These are phyloP conservation scores for Xerocomus spinulosus DNA, from an alignment of 768 basidiomycete genomes.

Conservation along the genomic window DNA sequence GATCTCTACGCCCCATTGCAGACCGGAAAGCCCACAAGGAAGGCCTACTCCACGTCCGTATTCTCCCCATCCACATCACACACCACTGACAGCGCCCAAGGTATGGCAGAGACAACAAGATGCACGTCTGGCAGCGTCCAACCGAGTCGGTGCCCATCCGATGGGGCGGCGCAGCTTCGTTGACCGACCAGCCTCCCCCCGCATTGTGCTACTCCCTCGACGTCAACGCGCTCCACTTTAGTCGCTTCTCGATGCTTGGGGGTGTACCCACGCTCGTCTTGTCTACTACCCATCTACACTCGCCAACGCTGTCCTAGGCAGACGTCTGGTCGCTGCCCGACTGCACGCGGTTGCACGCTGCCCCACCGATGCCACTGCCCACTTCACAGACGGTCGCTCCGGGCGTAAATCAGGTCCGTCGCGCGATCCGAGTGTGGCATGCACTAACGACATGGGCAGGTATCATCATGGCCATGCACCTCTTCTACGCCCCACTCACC, in stretches of 20 bases:
- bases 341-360: constrained; percentile 70
- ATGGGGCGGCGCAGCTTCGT: constrained; percentile 53
- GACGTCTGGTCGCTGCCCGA: constrained; percentile 84
- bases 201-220: constrained; percentile 65
- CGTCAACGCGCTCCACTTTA: constrained; percentile 92
- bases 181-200: constrained; percentile 48
- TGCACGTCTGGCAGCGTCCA: constrained; percentile 67
- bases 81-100: too few relatives aligned
- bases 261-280: constrained; percentile 38
- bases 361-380: constrained; percentile 29
- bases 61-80: background rate
- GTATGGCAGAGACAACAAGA: constrained; percentile 82
- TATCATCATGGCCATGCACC: constrained; percentile 84
- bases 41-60: constrained; percentile 76
- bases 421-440: too few relatives aligned
- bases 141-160: constrained; percentile 43
- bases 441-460: constrained; percentile 41
- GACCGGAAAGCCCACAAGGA: constrained; percentile 79
- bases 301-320: constrained; percentile 43
- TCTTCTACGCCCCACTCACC: constrained; percentile 39
- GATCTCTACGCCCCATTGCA: constrained; percentile 65
- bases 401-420: constrained; percentile 52
- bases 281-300: background rate
- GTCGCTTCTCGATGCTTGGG: constrained; percentile 74
- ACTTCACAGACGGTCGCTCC: constrained; percentile 42